Evolutionary conservation across 164 flowering plant genomes (phyloP).

Genomic region (Brasenia schreberi): DNA sequence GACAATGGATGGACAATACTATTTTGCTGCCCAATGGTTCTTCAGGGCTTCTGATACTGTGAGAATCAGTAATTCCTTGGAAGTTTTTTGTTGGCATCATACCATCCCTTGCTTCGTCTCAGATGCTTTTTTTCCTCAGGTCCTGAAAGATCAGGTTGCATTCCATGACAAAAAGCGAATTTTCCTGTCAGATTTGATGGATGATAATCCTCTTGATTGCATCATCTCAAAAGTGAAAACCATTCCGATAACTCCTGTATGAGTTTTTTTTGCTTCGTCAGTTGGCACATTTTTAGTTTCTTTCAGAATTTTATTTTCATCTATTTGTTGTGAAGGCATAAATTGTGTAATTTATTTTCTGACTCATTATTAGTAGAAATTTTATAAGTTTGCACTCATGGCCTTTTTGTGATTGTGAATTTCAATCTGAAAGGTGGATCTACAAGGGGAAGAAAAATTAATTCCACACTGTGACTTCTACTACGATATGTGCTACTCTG

Average conservation of each 20-base stretch:
- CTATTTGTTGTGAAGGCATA: not conserved
- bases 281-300: not conserved
- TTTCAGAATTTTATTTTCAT: not conserved
- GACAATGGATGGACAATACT: constrained; percentile 50
- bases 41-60: constrained; percentile 87
- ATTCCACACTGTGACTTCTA: constrained; percentile 50
- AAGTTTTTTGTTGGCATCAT: too few relatives aligned
- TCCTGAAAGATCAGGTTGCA: constrained; percentile 45
- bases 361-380: not conserved
- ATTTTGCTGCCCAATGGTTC: constrained; percentile 86
- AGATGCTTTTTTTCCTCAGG: constrained; percentile 27
- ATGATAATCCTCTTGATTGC: constrained; percentile 81
- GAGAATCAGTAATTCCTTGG: constrained; percentile 7
- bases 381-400: constrained; percentile 14
- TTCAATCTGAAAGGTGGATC: too few relatives aligned
- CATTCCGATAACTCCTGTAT: constrained; percentile 42
- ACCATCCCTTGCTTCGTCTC: not conserved
- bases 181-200: constrained; percentile 66
- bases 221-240: constrained; percentile 63
- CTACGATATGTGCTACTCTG: constrained; percentile 82
- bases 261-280: constrained; percentile 2
- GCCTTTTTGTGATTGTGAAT: too few relatives aligned
- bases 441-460: constrained; percentile 10
- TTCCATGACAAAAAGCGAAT: constrained; percentile 76
- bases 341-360: not conserved